Conservation (phyloP, 2,329 filamentous ascomycete genomes). For the Curvularia eragrostidis region DNA sequence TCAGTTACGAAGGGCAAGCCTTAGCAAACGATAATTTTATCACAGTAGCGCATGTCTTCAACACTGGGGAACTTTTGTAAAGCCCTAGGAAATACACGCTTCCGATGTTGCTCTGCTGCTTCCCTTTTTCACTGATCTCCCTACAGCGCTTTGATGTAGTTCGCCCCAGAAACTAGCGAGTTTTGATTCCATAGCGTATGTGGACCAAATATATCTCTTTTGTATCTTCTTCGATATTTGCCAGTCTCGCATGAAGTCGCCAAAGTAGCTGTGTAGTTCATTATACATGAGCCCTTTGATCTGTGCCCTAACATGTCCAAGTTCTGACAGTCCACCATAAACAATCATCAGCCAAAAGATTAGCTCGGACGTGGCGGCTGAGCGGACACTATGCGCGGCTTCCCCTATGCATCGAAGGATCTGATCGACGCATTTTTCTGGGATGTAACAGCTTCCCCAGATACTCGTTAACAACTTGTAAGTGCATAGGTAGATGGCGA, state of each 20-base stretch:
- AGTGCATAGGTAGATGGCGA: conserved; percentile 22
- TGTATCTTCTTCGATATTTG: conserved; percentile 4
- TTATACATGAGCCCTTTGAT: neutral
- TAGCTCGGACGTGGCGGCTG: conserved; percentile 2
- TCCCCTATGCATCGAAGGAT: conserved; percentile 15
- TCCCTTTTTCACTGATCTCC: neutral
- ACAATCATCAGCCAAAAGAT: conserved; percentile 25
- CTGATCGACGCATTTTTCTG: conserved; percentile 23
- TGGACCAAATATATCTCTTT: conserved; percentile 24
- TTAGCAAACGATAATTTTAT: neutral
- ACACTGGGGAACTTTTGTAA: neutral
- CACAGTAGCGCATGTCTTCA: neutral
- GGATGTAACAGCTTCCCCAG: conserved; percentile 28
- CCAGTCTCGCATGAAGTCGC: conserved; percentile 15
- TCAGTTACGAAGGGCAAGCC: too few species aligned
- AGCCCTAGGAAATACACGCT: neutral
- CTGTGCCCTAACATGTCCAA: conserved; percentile 3
- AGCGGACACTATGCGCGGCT: conserved; percentile 2
- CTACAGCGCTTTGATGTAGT: conserved; percentile 2
- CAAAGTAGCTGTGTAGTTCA: conserved; percentile 3
- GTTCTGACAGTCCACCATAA: conserved; percentile 20
- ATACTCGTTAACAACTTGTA: conserved; percentile 28
- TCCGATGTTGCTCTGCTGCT: neutral
- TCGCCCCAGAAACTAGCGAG: conserved; percentile 20
- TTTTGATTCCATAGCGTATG: conserved; percentile 20